A percentile compares a stretch with the other conserved stretches of the same genome.
Conservation (phyloP, 441 rosid species). For the Viola pubescens region DNA sequence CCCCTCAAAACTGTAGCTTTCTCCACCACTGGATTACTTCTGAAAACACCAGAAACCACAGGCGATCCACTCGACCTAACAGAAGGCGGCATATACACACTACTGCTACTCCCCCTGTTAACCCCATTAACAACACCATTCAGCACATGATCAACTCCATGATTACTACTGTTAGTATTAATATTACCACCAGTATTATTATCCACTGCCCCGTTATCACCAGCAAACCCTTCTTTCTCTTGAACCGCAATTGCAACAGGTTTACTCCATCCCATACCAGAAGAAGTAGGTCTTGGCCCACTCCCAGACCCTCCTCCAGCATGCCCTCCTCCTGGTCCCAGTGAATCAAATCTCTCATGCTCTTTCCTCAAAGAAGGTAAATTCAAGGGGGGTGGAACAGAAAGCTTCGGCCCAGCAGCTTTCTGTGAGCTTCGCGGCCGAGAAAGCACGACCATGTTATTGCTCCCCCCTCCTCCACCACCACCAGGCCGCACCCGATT, state of each 20-base stretch:
- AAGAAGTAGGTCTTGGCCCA: constrained; percentile 71
- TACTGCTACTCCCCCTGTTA: constrained; percentile 35
- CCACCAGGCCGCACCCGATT: constrained; percentile 39
- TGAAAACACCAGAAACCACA: constrained; percentile 29
- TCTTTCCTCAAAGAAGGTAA: constrained; percentile 85
- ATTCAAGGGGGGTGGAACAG: constrained; percentile 99
- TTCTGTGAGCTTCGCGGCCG: constrained; percentile 91
- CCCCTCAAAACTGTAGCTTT: constrained; percentile 71
- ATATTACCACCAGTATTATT: background rate
- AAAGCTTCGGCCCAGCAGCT: constrained; percentile 73
- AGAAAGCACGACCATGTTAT: constrained; percentile 87
- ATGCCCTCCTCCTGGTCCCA: constrained; percentile 49
- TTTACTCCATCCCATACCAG: constrained; percentile 87
- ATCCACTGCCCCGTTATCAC: constrained; percentile 17
- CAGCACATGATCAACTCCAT: constrained; percentile 31
- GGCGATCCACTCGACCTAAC: constrained; percentile 30
- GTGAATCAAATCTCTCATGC: constrained; percentile 71
- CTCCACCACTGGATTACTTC: constrained; percentile 28
- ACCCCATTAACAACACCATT: constrained; percentile 37
- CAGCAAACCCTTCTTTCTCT: constrained; percentile 43
- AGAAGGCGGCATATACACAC: constrained; percentile 45
- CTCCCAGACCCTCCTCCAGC: constrained; percentile 66
- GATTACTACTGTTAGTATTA: constrained; percentile 5
- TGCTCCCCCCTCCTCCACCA: constrained; percentile 50
- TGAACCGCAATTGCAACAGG: constrained; percentile 46